Percentiles rank a stretch among this genome's conserved stretches.
phyloP scores from a whole-genome alignment of 2,329 filamentous ascomycete genomes.

The Pseudogymnoascus sp. region DNA sequence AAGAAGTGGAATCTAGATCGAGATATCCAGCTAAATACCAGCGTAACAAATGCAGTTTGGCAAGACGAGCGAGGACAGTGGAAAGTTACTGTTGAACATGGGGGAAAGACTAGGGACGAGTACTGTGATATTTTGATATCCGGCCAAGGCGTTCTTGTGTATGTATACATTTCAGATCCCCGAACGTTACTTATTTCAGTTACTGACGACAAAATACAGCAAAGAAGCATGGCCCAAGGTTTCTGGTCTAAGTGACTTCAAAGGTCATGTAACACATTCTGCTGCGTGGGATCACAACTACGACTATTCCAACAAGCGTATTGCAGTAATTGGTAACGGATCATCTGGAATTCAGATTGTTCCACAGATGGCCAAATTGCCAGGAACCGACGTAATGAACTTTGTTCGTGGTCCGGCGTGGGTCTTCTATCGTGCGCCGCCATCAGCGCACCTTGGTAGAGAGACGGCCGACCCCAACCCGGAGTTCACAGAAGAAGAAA shows the following conservation, averaged over 20 bases:
- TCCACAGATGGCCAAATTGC: constrained; percentile 22
- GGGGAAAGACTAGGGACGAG: neutral
- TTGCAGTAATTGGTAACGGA: constrained; percentile 35
- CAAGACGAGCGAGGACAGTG: constrained; percentile 38
- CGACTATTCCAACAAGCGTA: constrained; percentile 41
- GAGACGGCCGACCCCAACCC: constrained; percentile 23
- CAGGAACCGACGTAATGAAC: constrained; percentile 21
- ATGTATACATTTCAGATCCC: constrained; percentile 29
- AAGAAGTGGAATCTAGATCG: neutral
- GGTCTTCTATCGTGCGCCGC: constrained; percentile 29
- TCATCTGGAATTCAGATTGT: constrained; percentile 31
- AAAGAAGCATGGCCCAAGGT: constrained; percentile 34
- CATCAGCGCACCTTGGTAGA: constrained; percentile 49
- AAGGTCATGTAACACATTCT: constrained; percentile 41
- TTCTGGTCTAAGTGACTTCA: constrained; percentile 35
- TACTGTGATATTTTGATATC: constrained; percentile 5
- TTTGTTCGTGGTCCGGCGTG: constrained; percentile 20
- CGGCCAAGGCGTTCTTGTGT: constrained; percentile 2
- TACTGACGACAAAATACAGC: constrained; percentile 29
- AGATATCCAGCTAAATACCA: constrained; percentile 39
- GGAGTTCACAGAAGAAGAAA: constrained; percentile 25
- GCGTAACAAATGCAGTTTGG: constrained; percentile 38
- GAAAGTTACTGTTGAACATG: constrained; percentile 37
- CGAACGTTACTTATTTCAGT: constrained; percentile 36
- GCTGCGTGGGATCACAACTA: constrained; percentile 53